Conservation (phyloP, 345 rosid genomes). For the Eucalyptus paniculata region DNA sequence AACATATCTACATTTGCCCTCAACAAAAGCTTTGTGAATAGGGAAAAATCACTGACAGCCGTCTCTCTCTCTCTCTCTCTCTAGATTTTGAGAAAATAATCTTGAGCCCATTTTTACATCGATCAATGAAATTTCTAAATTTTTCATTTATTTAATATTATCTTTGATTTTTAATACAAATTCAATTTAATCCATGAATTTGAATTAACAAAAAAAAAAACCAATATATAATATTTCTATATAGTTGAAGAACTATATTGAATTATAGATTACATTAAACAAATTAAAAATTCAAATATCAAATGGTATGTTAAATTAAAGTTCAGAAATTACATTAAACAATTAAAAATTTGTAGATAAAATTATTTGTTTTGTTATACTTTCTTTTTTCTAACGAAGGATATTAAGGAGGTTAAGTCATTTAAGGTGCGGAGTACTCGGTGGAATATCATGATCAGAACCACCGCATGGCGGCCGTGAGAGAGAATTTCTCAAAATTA, state of each 20-base stretch:
- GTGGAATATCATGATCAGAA: not conserved
- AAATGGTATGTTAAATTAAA: rapidly evolving
- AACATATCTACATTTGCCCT: not conserved
- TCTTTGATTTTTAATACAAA: too few species aligned
- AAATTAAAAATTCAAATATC: rapidly evolving
- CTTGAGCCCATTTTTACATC: too few species aligned
- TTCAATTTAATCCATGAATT: too few species aligned
- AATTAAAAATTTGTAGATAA: too few species aligned
- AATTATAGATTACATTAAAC: rapidly evolving
- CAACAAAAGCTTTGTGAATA: not conserved
- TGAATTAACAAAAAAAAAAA: too few species aligned
- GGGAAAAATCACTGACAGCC: not conserved
- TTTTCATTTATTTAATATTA: too few species aligned
- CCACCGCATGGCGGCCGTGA: not conserved
- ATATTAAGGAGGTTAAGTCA: not conserved
- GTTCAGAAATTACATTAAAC: rapidly evolving
- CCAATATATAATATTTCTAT: too few species aligned
- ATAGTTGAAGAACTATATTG: too few species aligned
- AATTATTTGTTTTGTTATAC: not conserved
- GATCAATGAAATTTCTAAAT: too few species aligned
- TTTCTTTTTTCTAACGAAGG: rapidly evolving
- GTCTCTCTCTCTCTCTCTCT: not conserved
- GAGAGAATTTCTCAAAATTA: not conserved
- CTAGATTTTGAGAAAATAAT: too few species aligned
- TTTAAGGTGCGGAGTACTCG: not conserved